Evolutionary conservation across 768 basidiomycete species (phyloP).

Genomic region (Tylopilus cervinicoccineus): DNA sequence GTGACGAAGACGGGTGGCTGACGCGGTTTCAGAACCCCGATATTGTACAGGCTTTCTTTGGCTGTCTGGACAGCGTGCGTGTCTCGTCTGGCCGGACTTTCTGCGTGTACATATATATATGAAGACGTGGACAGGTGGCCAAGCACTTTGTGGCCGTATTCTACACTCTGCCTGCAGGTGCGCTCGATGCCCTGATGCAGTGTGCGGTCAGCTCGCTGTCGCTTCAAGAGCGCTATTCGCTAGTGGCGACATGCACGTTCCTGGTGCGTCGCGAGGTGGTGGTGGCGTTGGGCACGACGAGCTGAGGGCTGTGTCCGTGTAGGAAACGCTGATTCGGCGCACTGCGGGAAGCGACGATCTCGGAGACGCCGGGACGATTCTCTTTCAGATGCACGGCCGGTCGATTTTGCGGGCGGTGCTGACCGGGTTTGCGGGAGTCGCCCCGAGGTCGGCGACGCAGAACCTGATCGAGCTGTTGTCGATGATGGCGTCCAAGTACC

Average conservation of each 20-base stretch:
- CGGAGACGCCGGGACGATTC: conserved; percentile 46
- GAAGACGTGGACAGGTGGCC: conserved; percentile 34
- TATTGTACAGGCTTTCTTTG: conserved; percentile 86
- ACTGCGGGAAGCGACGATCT: conserved; percentile 63
- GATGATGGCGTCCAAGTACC: conserved; percentile 55
- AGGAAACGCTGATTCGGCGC: conserved; percentile 65
- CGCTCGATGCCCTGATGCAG: conserved; percentile 65
- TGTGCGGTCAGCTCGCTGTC: conserved; percentile 64
- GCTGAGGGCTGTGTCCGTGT: neutral
- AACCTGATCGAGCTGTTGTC: conserved; percentile 84
- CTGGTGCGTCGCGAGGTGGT: conserved; percentile 49
- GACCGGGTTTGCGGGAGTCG: conserved; percentile 76
- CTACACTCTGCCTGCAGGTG: conserved; percentile 57
- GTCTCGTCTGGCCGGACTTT: neutral
- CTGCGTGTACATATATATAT: neutral
- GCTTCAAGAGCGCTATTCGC: conserved; percentile 80
- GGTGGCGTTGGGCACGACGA: neutral
- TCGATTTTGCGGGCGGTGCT: conserved; percentile 70
- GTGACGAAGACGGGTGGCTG: neutral
- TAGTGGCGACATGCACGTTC: conserved; percentile 79
- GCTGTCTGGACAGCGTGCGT: conserved; percentile 71
- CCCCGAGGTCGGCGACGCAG: conserved; percentile 76
- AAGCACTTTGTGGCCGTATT: conserved; percentile 59
- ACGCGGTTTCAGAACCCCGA: conserved; percentile 70
- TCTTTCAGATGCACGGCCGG: conserved; percentile 55